These are phyloP conservation scores for Metschnikowia picachoensis DNA, from an alignment of 805 yeast genomes.

Conservation along the genomic window DNA sequence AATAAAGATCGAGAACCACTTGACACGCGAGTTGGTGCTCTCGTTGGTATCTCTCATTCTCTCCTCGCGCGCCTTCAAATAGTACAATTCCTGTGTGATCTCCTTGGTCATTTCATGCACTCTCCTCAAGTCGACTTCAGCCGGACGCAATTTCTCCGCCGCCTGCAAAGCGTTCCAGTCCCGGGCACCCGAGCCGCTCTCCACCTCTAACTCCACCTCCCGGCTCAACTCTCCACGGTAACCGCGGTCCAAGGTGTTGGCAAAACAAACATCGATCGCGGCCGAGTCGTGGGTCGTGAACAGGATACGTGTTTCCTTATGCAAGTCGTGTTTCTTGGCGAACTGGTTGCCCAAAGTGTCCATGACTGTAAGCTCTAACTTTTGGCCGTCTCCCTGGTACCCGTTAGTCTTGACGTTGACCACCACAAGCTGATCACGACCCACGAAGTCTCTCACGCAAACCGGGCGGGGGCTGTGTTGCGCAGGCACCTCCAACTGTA, in stretches of 20 bases:
- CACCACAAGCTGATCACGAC: constrained; percentile 82
- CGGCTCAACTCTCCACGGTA: constrained; percentile 45
- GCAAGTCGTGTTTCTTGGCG: constrained; percentile 67
- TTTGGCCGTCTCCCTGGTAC: constrained; percentile 80
- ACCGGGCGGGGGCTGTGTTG: constrained; percentile 49
- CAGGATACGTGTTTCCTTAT: constrained; percentile 68
- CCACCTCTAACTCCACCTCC: constrained; percentile 84
- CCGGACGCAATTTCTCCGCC: constrained; percentile 86
- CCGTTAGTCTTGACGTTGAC: constrained; percentile 77
- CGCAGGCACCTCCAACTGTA: constrained; percentile 55
- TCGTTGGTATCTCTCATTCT: constrained; percentile 95
- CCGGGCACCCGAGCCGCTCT: constrained; percentile 94
- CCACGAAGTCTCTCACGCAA: constrained; percentile 90
- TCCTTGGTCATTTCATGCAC: constrained; percentile 85
- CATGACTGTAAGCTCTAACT: constrained; percentile 58
- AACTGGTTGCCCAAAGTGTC: constrained; percentile 86
- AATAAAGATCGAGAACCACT: constrained; percentile 74
- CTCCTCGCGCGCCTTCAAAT: constrained; percentile 84
- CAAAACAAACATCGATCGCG: constrained; percentile 89
- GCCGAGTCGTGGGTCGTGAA: constrained; percentile 81
- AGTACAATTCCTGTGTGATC: constrained; percentile 72
- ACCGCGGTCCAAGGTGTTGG: constrained; percentile 47
- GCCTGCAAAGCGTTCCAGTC: constrained; percentile 97
- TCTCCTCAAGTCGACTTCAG: constrained; percentile 84
- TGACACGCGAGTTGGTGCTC: constrained; percentile 89